Conservation (phyloP, 1,284 basidiomycete species). For the Pseudozyma thailandica region DNA sequence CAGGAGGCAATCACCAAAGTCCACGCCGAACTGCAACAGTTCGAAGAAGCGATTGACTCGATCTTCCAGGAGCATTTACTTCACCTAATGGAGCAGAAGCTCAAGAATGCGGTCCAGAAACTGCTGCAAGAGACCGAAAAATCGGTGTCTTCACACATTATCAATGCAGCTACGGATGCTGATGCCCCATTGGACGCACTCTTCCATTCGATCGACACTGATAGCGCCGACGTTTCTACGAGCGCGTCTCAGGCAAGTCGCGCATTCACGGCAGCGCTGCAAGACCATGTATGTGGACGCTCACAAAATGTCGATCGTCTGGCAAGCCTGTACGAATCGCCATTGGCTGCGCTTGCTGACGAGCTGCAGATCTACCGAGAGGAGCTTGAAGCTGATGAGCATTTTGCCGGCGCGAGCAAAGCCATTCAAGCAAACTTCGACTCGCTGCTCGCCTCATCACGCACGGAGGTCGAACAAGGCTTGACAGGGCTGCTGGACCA, state of each 20-base stretch:
- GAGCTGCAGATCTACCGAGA: conserved; percentile 19
- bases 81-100: conserved; percentile 25
- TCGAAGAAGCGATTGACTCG: conserved; percentile 24
- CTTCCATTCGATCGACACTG: conserved; percentile 8
- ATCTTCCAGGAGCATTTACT: conserved; percentile 27
- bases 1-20: conserved; percentile 11
- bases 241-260: conserved; percentile 13
- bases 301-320: conserved; percentile 25
- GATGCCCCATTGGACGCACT: conserved; percentile 31
- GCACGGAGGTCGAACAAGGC: conserved; percentile 19
- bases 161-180: background rate
- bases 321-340: conserved; percentile 29
- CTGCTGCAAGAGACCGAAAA: conserved; percentile 12
- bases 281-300: conserved; percentile 27
- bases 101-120: conserved; percentile 16
- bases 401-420: conserved; percentile 12
- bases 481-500: conserved; percentile 15
- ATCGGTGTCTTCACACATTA: conserved; percentile 2
- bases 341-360: conserved; percentile 9
- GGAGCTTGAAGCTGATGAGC: conserved; percentile 20
- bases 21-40: conserved; percentile 14
- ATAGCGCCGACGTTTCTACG: background rate
- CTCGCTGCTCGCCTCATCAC: conserved; percentile 11
- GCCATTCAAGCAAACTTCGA: conserved; percentile 23
- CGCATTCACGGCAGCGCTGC: conserved; percentile 11